A percentile compares a stretch with the other conserved stretches of the same genome.
phyloP scores from a whole-genome alignment of 768 basidiomycete species.

The Rhizopogon vinicolor region DNA sequence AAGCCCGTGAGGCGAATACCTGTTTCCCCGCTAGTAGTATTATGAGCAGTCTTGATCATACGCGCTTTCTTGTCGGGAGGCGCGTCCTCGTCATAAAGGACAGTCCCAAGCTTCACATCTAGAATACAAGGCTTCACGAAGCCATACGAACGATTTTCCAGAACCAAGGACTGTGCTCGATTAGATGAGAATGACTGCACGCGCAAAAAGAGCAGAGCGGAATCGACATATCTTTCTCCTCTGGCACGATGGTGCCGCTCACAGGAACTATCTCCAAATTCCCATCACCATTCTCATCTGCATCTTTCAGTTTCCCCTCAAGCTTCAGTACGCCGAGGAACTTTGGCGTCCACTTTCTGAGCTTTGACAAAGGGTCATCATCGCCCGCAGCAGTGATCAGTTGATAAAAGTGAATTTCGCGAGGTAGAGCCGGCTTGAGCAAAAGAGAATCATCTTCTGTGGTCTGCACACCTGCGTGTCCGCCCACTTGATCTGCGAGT shows the following conservation, averaged over 20 bases:
- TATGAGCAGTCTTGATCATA: constrained; percentile 66
- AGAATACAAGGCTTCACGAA: constrained; percentile 84
- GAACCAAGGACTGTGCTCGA: constrained; percentile 62
- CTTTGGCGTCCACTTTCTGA: constrained; percentile 62
- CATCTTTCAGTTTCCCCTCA: constrained; percentile 42
- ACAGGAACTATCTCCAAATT: constrained; percentile 9
- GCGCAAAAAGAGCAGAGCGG: neutral
- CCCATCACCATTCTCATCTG: constrained; percentile 8
- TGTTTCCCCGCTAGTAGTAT: constrained; percentile 69
- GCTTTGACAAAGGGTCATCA: constrained; percentile 20
- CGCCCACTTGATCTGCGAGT: constrained; percentile 69
- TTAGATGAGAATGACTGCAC: neutral
- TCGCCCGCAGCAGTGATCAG: constrained; percentile 35
- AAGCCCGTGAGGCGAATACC: constrained; percentile 88
- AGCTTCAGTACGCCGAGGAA: constrained; percentile 79
- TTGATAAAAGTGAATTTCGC: constrained; percentile 73
- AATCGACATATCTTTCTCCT: constrained; percentile 42
- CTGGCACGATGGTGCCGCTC: constrained; percentile 13
- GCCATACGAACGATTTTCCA: constrained; percentile 75
- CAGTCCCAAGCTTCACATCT: constrained; percentile 91
- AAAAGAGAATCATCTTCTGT: constrained; percentile 74
- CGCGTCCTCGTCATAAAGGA: constrained; percentile 71
- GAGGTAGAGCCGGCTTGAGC: constrained; percentile 67
- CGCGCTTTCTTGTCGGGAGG: constrained; percentile 69
- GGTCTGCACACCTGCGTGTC: constrained; percentile 69